Conservation (phyloP, 2,329 filamentous ascomycete species). For the Arthroderma sp. region DNA sequence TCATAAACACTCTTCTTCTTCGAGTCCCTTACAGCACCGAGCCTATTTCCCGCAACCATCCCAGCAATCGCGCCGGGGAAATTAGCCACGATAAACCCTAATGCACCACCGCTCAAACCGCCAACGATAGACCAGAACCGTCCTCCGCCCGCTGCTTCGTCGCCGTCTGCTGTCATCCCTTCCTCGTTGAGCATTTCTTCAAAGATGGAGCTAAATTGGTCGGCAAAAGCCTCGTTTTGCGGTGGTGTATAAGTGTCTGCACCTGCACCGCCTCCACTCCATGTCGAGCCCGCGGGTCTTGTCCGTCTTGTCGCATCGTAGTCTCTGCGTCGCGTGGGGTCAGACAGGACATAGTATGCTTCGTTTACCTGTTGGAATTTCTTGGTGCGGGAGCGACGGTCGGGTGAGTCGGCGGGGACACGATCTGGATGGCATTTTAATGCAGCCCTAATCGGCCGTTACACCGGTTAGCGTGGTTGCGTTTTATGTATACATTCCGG, state of each 20-base stretch:
- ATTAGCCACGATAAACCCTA: slow-evolving; percentile 93
- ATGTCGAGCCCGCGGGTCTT: slow-evolving; percentile 35
- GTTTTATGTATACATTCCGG: background rate
- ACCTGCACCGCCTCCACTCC: background rate
- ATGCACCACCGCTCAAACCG: slow-evolving; percentile 70
- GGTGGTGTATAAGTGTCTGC: slow-evolving; percentile 2
- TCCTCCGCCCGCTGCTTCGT: slow-evolving; percentile 25
- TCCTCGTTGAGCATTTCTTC: slow-evolving; percentile 84
- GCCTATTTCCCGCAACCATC: slow-evolving; percentile 77
- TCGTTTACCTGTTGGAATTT: slow-evolving; percentile 88
- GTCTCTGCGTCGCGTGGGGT: slow-evolving; percentile 60
- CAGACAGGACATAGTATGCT: slow-evolving; percentile 83
- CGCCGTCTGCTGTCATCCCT: slow-evolving; percentile 60
- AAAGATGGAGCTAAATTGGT: slow-evolving; percentile 79
- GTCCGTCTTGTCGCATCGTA: slow-evolving; percentile 61
- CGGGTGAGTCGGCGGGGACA: slow-evolving; percentile 68
- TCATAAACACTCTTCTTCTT: slow-evolving; percentile 90
- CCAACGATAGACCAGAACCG: slow-evolving; percentile 76
- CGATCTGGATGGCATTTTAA: slow-evolving; percentile 90
- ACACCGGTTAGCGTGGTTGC: background rate
- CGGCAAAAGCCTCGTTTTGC: slow-evolving; percentile 38
- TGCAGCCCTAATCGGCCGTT: slow-evolving; percentile 49
- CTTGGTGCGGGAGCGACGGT: slow-evolving; percentile 67
- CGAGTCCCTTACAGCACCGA: slow-evolving; percentile 81
- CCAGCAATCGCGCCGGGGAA: slow-evolving; percentile 79